Conservation (phyloP, 1,139 yeast genomes). For the Yamadazyma sp. region DNA sequence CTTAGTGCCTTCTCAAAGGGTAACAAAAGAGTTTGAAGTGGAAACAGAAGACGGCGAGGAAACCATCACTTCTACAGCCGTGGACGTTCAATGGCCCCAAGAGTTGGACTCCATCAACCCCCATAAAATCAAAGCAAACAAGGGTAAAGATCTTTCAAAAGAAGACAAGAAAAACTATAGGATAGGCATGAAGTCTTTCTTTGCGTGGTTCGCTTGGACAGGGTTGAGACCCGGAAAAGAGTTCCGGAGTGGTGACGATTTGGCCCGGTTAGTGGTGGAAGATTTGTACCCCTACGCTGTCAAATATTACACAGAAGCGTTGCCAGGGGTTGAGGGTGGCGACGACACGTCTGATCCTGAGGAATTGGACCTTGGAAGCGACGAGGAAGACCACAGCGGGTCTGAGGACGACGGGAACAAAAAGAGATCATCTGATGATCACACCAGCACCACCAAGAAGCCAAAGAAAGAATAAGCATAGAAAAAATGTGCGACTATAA, state of each 20-base stretch:
- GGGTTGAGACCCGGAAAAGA: constrained; percentile 73
- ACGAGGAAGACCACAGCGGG: constrained; percentile 17
- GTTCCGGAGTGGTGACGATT: constrained; percentile 68
- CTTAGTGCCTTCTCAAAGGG: constrained; percentile 49
- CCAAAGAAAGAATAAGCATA: background rate
- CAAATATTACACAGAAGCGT: constrained; percentile 70
- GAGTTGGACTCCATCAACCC: constrained; percentile 58
- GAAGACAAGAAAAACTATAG: constrained; percentile 63
- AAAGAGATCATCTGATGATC: background rate
- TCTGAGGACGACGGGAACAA: background rate
- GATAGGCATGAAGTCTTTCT: constrained; percentile 70
- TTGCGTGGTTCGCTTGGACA: constrained; percentile 77
- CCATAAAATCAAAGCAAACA: constrained; percentile 32
- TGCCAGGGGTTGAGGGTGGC: constrained; percentile 52
- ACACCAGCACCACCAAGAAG: background rate
- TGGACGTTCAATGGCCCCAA: constrained; percentile 58
- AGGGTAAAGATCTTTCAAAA: constrained; percentile 33
- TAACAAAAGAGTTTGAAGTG: constrained; percentile 53
- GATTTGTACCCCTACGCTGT: constrained; percentile 73
- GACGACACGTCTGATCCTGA: constrained; percentile 55
- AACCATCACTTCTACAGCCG: constrained; percentile 49
- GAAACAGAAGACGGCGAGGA: constrained; percentile 52
- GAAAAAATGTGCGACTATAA: background rate
- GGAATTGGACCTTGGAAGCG: constrained; percentile 54
- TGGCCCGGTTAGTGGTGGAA: constrained; percentile 61